A percentile compares a stretch with the other conserved stretches of the same genome.
Evolutionary conservation across 2,329 filamentous ascomycete genomes (phyloP).

Genomic region (Diaporthe sp.): DNA sequence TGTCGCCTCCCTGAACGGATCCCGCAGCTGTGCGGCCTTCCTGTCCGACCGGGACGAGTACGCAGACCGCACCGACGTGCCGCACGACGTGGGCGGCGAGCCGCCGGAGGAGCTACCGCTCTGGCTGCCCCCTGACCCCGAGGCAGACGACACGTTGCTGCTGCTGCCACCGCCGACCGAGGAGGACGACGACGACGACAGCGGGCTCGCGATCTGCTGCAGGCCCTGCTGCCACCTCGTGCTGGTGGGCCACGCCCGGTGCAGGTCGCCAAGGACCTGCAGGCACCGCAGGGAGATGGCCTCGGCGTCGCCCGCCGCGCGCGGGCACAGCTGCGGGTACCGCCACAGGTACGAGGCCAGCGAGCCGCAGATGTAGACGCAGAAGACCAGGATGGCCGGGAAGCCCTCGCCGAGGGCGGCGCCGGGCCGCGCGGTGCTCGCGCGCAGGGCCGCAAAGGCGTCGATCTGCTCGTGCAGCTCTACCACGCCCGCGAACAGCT

Average conservation of each 20-base stretch:
- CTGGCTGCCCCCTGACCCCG: constrained; percentile 16
- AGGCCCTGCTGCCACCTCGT: constrained; percentile 39
- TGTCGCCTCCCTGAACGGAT: neutral
- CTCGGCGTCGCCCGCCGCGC: constrained; percentile 40
- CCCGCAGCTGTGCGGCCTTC: neutral
- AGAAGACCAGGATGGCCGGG: constrained; percentile 51
- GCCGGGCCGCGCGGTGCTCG: neutral
- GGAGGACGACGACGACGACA: constrained; percentile 24
- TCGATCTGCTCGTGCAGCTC: constrained; percentile 50
- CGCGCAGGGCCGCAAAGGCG: constrained; percentile 43
- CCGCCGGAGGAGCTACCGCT: constrained; percentile 24
- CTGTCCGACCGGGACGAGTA: neutral
- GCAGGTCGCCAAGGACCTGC: constrained; percentile 37
- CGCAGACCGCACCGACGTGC: constrained; percentile 21
- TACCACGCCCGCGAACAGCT: constrained; percentile 49
- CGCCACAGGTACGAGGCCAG: constrained; percentile 46
- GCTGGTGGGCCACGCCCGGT: constrained; percentile 39
- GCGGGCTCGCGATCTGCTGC: constrained; percentile 36
- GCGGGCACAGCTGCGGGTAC: constrained; percentile 43
- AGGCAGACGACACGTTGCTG: neutral
- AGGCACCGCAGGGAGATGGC: constrained; percentile 39
- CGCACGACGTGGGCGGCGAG: constrained; percentile 27
- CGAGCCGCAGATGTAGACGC: constrained; percentile 52
- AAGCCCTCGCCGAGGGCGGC: constrained; percentile 42
- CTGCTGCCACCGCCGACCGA: neutral